Percentiles rank a stretch among this genome's conserved stretches.
These are phyloP conservation scores for Aspergillus novoparasiticus DNA, from an alignment of 2,329 filamentous ascomycete species.

Conservation along the genomic window DNA sequence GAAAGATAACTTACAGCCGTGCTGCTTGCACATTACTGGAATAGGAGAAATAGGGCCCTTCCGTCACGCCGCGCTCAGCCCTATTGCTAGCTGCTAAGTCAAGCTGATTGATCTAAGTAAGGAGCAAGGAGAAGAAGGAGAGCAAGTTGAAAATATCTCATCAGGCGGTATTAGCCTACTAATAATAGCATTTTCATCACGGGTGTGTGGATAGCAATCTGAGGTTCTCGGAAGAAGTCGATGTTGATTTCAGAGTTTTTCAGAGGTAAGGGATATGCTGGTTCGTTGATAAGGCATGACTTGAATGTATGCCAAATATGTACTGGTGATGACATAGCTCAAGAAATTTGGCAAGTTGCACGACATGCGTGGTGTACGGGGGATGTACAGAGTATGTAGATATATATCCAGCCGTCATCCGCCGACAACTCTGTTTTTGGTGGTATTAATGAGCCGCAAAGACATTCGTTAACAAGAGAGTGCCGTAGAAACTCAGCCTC, in stretches of 20 bases:
- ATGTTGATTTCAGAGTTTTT: not conserved
- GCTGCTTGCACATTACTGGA: not conserved
- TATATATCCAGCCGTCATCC: not conserved
- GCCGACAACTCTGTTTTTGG: not conserved
- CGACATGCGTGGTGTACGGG: too few species aligned
- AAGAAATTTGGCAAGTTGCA: too few species aligned
- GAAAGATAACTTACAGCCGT: too few species aligned
- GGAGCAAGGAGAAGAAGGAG: too few species aligned
- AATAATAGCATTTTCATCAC: too few species aligned
- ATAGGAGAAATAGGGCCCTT: not conserved
- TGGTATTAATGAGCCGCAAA: not conserved
- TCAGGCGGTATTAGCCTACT: too few species aligned
- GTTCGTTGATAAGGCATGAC: not conserved
- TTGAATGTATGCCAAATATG: not conserved
- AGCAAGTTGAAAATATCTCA: too few species aligned
- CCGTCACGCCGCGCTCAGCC: not conserved
- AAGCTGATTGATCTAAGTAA: too few species aligned
- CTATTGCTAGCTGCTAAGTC: too few species aligned
- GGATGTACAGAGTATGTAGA: not conserved
- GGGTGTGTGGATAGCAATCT: not conserved
- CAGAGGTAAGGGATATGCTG: too few species aligned
- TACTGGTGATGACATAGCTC: too few species aligned
- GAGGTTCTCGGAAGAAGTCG: not conserved
- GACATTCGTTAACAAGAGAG: not conserved
- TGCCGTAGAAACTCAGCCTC: not conserved